Conservation (phyloP, 179 eudicot species). For the Actinidia chinensis region DNA sequence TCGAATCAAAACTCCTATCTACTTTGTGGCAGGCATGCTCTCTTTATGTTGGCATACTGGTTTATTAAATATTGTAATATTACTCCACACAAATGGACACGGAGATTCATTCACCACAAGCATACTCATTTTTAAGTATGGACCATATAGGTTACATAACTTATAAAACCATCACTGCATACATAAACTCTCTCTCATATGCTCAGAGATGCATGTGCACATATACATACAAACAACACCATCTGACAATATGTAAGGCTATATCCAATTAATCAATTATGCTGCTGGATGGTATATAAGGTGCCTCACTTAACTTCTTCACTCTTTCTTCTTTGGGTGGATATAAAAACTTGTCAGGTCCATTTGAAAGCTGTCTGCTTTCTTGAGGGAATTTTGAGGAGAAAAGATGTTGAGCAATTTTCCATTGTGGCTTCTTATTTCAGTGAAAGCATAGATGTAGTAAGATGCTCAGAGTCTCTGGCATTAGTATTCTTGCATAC, state of each 20-base stretch:
- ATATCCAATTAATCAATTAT: not conserved
- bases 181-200: not conserved
- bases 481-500: not conserved
- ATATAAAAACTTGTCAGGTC: conserved; percentile 49
- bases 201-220: not conserved
- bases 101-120: not conserved
- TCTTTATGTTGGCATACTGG: conserved; percentile 17
- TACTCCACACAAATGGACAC: not conserved
- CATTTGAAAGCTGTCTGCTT: conserved; percentile 87
- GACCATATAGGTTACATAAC: not conserved
- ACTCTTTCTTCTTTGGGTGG: not conserved
- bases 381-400: conserved; percentile 87
- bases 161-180: not conserved
- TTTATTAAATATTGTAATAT: conserved; percentile 2
- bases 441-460: conserved; percentile 56
- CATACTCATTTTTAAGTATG: not conserved
- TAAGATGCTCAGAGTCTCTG: conserved; percentile 77
- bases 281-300: not conserved
- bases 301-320: not conserved
- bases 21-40: conserved; percentile 81
- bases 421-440: conserved; percentile 61
- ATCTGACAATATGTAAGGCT: not conserved
- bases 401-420: conserved; percentile 64
- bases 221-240: not conserved
- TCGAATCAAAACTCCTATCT: conserved; percentile 73